Conservation (phyloP, 192 early-diverging fungal genomes). For the Entophlyctis helioformis region DNA sequence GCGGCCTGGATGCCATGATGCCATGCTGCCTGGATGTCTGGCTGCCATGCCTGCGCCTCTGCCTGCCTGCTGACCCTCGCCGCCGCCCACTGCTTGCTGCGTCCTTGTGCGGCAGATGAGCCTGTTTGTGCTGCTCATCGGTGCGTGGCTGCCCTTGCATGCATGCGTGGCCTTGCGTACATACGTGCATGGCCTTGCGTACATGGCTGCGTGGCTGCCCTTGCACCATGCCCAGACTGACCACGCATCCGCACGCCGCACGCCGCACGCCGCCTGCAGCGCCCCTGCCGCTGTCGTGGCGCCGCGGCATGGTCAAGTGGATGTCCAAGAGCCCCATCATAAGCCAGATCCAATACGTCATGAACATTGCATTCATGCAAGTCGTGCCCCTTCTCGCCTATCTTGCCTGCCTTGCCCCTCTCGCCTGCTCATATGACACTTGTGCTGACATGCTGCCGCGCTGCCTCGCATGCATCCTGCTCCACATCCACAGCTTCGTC, state of each 20-base stretch:
- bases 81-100: too few species aligned
- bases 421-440: not conserved
- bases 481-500: too few species aligned
- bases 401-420: not conserved
- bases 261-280: too few species aligned
- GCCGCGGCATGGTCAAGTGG: conserved; percentile 9
- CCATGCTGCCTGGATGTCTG: not conserved
- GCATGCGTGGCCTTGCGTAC: not conserved
- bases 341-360: conserved; percentile 1
- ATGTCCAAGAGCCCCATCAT: conserved; percentile 8
- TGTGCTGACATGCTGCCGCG: not conserved
- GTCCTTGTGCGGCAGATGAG: too few species aligned
- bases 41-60: not conserved
- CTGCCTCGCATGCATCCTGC: too few species aligned
- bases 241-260: too few species aligned
- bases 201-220: too few species aligned
- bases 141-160: not conserved
- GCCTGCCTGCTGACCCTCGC: not conserved
- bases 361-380: conserved; percentile 10
- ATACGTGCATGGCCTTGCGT: too few species aligned
- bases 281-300: conserved; percentile 10
- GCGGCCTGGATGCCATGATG: not conserved
- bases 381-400: conserved; percentile 15
- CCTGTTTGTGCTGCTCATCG: conserved; percentile 13
- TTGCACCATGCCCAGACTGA: too few species aligned